Evolutionary conservation across 495 filamentous ascomycete species (phyloP).

Genomic region (Margaritispora aquatica): DNA sequence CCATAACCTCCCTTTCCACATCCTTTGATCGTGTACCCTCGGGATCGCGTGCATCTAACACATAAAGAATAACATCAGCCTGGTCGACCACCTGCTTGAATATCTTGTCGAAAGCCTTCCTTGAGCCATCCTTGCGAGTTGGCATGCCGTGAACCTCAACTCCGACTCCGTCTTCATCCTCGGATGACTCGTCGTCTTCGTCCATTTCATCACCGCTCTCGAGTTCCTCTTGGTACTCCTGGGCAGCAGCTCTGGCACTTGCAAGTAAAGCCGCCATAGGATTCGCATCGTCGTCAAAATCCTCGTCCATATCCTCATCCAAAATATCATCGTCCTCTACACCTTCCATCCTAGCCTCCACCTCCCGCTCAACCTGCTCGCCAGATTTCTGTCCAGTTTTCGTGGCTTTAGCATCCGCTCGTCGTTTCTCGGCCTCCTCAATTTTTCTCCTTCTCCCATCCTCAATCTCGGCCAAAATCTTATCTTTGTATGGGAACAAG

Average conservation of each 20-base stretch:
- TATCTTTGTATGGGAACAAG: slow-evolving; percentile 96
- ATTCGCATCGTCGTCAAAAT: slow-evolving; percentile 55
- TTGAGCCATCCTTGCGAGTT: slow-evolving; percentile 61
- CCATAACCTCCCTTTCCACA: slow-evolving; percentile 84
- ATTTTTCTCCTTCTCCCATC: slow-evolving; percentile 71
- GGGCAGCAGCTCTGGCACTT: slow-evolving; percentile 80
- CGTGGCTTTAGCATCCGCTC: slow-evolving; percentile 61
- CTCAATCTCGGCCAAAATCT: slow-evolving; percentile 89
- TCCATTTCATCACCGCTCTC: slow-evolving; percentile 46
- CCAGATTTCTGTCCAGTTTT: slow-evolving; percentile 27
- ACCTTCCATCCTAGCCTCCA: slow-evolving; percentile 34
- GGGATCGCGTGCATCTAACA: slow-evolving; percentile 90
- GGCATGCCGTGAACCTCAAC: slow-evolving; percentile 29
- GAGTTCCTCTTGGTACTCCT: slow-evolving; percentile 65
- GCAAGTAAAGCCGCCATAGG: slow-evolving; percentile 94
- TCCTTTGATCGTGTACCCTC: slow-evolving; percentile 86
- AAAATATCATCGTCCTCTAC: slow-evolving; percentile 35
- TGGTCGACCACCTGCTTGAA: slow-evolving; percentile 91
- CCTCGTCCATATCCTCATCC: slow-evolving; percentile 45
- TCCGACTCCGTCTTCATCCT: slow-evolving; percentile 39
- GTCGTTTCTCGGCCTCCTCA: slow-evolving; percentile 65
- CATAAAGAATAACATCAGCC: slow-evolving; percentile 89
- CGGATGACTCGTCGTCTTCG: slow-evolving; percentile 51
- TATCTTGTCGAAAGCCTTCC: slow-evolving; percentile 86
- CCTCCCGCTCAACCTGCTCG: slow-evolving; percentile 36